phyloP scores from a whole-genome alignment of 306 rosid species.

The Mimosa pudica region DNA sequence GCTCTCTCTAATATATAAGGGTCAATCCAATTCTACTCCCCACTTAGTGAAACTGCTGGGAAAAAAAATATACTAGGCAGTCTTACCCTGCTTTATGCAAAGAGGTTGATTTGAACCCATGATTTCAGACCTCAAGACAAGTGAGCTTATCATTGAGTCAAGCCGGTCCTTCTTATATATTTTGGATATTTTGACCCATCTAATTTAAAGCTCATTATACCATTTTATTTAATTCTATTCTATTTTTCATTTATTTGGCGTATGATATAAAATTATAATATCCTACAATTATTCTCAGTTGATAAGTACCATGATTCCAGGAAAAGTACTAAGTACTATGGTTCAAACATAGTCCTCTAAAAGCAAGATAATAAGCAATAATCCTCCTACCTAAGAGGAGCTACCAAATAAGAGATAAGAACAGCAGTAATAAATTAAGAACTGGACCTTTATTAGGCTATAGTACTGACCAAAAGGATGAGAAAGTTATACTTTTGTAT shows the following conservation, averaged over 20 bases:
- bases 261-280: no score
- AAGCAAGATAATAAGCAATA: background rate
- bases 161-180: no score
- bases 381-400: background rate
- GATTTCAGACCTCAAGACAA: no score
- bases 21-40: no score
- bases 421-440: background rate
- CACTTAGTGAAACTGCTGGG: no score
- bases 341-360: background rate
- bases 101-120: no score
- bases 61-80: no score
- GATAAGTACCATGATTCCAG: background rate
- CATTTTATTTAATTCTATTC: background rate
- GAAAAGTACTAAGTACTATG: background rate
- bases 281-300: background rate
- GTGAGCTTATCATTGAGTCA: no score
- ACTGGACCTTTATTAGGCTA: background rate
- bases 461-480: constrained; percentile 4
- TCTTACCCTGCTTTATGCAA: no score
- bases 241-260: no score
- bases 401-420: background rate
- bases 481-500: background rate
- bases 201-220: background rate
- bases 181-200: background rate
- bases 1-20: no score